Evolutionary conservation across 805 yeast species (phyloP), one percentile per base, ranked within the genome.

Genomic region (Scheffersomyces spartinae): DNA sequence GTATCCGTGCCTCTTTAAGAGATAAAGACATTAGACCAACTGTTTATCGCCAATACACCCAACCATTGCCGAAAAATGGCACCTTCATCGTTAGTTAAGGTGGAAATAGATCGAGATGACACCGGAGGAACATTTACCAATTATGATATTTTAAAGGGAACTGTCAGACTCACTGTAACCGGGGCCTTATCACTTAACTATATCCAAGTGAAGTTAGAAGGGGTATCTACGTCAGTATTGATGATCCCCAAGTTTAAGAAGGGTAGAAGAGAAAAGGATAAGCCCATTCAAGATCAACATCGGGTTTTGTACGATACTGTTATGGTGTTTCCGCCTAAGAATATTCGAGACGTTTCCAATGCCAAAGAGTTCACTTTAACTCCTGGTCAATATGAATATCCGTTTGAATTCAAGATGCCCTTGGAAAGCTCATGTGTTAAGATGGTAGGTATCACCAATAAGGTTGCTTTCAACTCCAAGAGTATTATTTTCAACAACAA

Each of bases 121-220:
- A 45, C 45, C 2, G 55, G 52, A n/a, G 64, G 62, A 2, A 52
- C 61, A 1, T 69, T 60, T 39, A 65, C 73, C 17, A 66, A 64
- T 32, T 40, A 56, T 31, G 74, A 68, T 29, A 40, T 45, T 6
- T 43, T 69, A 7, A 29, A 42, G 18, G 75, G 74, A 0, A 34
- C 29, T 4, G 62, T 69, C 2, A 35, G 38, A 9, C 44, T 68
- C 26, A 45, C 45, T 9, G 63, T 57, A 5, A 45, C 57, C 7
- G 43, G 55, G 3, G 55, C 69, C 7, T 47, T 64, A n/a, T 39
- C 64, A 2, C 44, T 71, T 18, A 57, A 57, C 20, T 53, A 53
- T 33, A 61, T 71, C 19, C 67, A 62, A 32, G 73, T 69, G 22
- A 69, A 70, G 35, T 45, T 70, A 9, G 68, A 67, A 35, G 78